A percentile compares a stretch with the other conserved stretches of the same genome.
Conservation (phyloP, 495 filamentous ascomycete species). For the Penicillium ochrochloron region DNA sequence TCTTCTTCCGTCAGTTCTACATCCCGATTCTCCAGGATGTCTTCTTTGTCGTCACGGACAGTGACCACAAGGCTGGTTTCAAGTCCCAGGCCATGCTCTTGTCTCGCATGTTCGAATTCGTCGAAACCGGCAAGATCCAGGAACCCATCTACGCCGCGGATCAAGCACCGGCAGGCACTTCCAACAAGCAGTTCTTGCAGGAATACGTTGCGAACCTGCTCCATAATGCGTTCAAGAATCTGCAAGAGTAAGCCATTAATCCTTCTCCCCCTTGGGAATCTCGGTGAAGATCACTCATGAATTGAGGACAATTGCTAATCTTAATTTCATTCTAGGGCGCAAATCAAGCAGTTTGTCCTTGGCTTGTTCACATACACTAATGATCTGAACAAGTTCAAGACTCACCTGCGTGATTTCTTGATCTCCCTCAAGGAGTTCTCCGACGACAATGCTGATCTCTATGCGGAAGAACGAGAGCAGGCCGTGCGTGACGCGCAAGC, state of each 20-base stretch:
- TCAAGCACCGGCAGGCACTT: slow-evolving; percentile 79
- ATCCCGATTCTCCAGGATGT: slow-evolving; percentile 94
- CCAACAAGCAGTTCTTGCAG: slow-evolving; percentile 87
- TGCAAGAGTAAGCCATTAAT: slow-evolving; percentile 65
- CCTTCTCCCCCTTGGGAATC: not conserved
- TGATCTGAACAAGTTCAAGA: slow-evolving; percentile 86
- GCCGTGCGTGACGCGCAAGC: slow-evolving; percentile 75
- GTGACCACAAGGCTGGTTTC: slow-evolving; percentile 97
- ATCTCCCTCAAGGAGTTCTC: slow-evolving; percentile 95
- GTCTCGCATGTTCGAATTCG: slow-evolving; percentile 94
- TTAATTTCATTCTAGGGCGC: slow-evolving; percentile 56
- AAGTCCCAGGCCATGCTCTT: slow-evolving; percentile 94
- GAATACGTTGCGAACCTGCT: slow-evolving; percentile 85
- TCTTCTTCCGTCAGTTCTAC: slow-evolving; percentile 98
- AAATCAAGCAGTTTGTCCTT: slow-evolving; percentile 88
- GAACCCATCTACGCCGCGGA: slow-evolving; percentile 85
- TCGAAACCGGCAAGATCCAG: slow-evolving; percentile 82
- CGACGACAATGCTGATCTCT: slow-evolving; percentile 86
- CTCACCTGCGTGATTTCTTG: slow-evolving; percentile 92
- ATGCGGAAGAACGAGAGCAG: slow-evolving; percentile 89
- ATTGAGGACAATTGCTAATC: slow-evolving; percentile 41
- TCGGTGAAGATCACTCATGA: not conserved
- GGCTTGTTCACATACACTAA: slow-evolving; percentile 81
- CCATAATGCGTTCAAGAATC: slow-evolving; percentile 89
- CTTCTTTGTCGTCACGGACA: slow-evolving; percentile 97